Evolutionary conservation across 345 rosid genomes (phyloP), one percentile per base, ranked within the genome.

Genomic region (Kandelia obovata): DNA sequence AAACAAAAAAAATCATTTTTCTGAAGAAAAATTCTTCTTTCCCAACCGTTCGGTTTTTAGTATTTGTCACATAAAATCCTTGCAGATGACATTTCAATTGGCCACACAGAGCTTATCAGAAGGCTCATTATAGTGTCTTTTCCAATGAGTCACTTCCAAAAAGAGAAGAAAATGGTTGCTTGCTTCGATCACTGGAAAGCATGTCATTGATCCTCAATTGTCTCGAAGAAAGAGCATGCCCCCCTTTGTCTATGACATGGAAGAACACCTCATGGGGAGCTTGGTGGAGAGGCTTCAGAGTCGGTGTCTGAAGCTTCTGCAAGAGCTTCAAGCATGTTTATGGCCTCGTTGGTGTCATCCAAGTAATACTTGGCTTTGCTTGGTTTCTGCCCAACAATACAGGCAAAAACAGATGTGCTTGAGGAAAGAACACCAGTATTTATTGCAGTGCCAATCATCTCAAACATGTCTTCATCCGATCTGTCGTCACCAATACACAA

Each of bases 351-450:
- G 5, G 91, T 66, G 70, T 89, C 92, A 27, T 89, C 96, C 74
- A 93, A 66, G 73, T 91, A 93, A 77, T 93, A 93, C 79, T 83
- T 93, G 62, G 98, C 98, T 82, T 93, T 93, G 83, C 98, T 93
- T 56, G 98, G 98, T 80, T 93, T 93, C 80, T 93, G 98, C 15
- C 90, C 97, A n/a, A 93, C 98, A 11, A 96, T 91, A 83, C 97
- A 91, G 51, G 98, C 95, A 71, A 85, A 91, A 10, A 85, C 82
- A 9, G 85, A 77, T 0, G 84, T 75, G 68, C 65, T 77, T 11
- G 87, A 49, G 9, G 85, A 78, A 20, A 88, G 78, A 34, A 72
- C 37, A 27, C 87, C 82, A 1, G 73, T 78, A 2, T 83, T 58
- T 34, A 74, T 64, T 27, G 82, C 83, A 55, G 65, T 78, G 26